Base-by-base conservation (phyloP, 2,329 filamentous ascomycete genomes). In the Diaporthe citri region DNA sequence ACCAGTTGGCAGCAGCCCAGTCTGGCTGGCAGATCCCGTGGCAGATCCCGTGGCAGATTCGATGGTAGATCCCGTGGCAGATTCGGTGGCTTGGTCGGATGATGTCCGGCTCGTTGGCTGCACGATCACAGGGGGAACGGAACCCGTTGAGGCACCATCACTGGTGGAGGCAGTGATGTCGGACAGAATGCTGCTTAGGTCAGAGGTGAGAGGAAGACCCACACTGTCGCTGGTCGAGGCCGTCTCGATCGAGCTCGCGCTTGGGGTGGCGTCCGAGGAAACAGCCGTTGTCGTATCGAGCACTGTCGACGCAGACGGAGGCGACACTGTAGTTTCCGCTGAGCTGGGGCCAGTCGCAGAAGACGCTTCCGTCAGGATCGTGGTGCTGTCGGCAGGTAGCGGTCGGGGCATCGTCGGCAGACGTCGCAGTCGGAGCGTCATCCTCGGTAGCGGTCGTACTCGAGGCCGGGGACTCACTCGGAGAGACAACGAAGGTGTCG, bases 31-130 rank as follows among this genome's bases (percentile, higher is more conserved):
- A 41, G 57, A 60, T 60, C 36, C 57, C 9, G 56, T 55, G 51
- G 51, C 25, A 17, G 51, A 55, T 31, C 13, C 51, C 12, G 22
- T 60, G 12, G 57, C 36, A 4, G 57, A 60, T 60, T 36, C 57
- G 1, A 34, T 59, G 56, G 56, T 34, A 41, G 56, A 60, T 39
- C 56, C 56, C 7, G 56, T 59, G 34, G 22, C 56, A 59, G 56
- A 59, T 22, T 25, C 46, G 15, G 15, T 25, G 28, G 39, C 39
- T 4, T 43, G 28, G 22, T 34, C 41, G 25, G 41, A 60, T 25
- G 41, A 59, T 2, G 34, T 34, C n/a, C 57, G 56, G 56, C 70
- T 62, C 17, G 70, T 72, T 52, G 70, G 48, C 70, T 52, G 70
- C n/a, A 51, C 56, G 4, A 28, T 36, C n/a, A 25, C 52, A 13